A percentile compares a stretch with the other conserved stretches of the same genome.
Evolutionary conservation across 2,329 filamentous ascomycete genomes (phyloP).

Genomic region (Xenoacremonium recifei): DNA sequence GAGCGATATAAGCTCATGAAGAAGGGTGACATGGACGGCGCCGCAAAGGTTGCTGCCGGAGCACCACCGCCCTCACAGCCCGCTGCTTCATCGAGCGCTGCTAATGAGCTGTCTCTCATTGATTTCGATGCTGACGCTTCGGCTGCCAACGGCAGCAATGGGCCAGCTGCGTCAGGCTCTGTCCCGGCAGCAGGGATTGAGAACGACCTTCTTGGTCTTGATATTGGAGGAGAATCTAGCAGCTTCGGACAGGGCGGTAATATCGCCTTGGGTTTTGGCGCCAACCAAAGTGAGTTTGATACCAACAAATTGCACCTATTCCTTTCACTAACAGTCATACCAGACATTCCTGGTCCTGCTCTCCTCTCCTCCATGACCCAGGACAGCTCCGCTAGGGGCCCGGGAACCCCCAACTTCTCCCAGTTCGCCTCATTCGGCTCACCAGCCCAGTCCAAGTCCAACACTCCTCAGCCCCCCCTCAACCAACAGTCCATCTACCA

Average conservation of each 20-base stretch:
- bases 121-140: conserved; percentile 73
- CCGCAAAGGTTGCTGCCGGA: conserved; percentile 79
- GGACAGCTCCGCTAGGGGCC: conserved; percentile 54
- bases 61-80: conserved; percentile 55
- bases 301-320: background rate
- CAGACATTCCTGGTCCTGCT: conserved; percentile 64
- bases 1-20: conserved; percentile 95
- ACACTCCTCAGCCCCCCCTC: conserved; percentile 50
- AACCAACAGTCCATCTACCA: conserved; percentile 47
- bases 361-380: conserved; percentile 64
- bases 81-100: conserved; percentile 48
- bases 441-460: conserved; percentile 49
- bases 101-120: conserved; percentile 84
- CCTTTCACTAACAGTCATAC: conserved; percentile 13
- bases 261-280: conserved; percentile 78
- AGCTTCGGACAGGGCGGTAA: conserved; percentile 73
- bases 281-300: conserved; percentile 61
- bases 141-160: conserved; percentile 50
- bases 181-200: conserved; percentile 61
- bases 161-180: conserved; percentile 43
- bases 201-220: conserved; percentile 87
- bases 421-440: conserved; percentile 56
- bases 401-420: conserved; percentile 44
- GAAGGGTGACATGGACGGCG: conserved; percentile 85
- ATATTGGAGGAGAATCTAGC: conserved; percentile 63